phyloP scores from a whole-genome alignment of 345 rosid genomes.

The Pistacia vera region DNA sequence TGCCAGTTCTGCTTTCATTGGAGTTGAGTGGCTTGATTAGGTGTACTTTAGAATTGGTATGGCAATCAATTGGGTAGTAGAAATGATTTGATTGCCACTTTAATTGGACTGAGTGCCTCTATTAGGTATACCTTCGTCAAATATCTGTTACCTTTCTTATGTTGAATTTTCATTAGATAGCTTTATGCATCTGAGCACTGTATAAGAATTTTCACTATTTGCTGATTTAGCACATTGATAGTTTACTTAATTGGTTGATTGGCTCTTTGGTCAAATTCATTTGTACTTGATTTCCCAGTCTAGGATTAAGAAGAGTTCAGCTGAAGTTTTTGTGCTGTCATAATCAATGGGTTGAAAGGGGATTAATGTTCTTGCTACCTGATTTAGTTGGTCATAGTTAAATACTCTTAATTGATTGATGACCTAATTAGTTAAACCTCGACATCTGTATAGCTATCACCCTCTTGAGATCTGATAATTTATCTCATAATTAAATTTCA shows the following conservation, averaged over 20 bases:
- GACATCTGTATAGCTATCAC: background rate
- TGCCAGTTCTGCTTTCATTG: background rate
- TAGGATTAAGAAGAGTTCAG: constrained; percentile 10
- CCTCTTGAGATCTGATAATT: background rate
- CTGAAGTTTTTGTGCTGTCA: background rate
- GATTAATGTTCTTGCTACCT: background rate
- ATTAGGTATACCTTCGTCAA: background rate
- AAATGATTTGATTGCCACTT: background rate
- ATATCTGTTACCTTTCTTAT: background rate
- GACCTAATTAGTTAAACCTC: background rate
- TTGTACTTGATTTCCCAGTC: background rate
- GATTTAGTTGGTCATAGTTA: background rate
- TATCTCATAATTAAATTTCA: background rate
- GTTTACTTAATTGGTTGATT: constrained; percentile 4
- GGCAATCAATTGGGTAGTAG: constrained; percentile 9
- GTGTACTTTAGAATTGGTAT: background rate
- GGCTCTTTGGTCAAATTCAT: background rate
- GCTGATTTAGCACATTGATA: background rate
- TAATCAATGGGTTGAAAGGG: background rate
- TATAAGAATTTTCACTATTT: background rate
- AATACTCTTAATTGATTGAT: background rate
- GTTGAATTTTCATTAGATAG: background rate
- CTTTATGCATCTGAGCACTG: background rate
- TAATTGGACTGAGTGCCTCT: background rate
- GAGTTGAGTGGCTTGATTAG: background rate